These are phyloP conservation scores for Botryotinia narcissicola DNA, from an alignment of 2,329 filamentous ascomycete genomes.

Conservation along the genomic window DNA sequence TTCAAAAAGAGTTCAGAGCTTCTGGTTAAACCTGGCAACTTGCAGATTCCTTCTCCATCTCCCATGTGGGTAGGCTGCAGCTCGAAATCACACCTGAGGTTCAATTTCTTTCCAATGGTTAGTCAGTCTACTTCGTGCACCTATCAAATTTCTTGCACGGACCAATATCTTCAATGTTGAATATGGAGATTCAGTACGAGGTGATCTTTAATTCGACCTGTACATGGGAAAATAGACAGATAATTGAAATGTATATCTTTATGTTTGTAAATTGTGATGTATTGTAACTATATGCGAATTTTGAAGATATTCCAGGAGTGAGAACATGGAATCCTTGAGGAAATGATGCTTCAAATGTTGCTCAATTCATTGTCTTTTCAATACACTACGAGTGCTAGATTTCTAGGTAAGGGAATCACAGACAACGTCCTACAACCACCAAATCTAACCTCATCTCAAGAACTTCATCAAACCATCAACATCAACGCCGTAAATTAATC, in stretches of 20 bases:
- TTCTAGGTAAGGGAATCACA: constrained; percentile 20
- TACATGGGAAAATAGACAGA: constrained; percentile 5
- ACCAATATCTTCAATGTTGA: constrained; percentile 11
- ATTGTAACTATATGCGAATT: not conserved
- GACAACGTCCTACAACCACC: constrained; percentile 22
- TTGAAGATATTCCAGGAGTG: not conserved
- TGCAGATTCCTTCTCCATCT: constrained; percentile 12
- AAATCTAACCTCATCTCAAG: constrained; percentile 16
- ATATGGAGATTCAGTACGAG: constrained; percentile 18
- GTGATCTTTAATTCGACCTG: constrained; percentile 6
- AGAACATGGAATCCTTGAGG: not conserved
- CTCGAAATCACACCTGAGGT: constrained; percentile 7
- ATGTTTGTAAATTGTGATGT: constrained; percentile 11
- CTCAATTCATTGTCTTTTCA: constrained; percentile 16
- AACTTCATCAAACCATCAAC: constrained; percentile 21
- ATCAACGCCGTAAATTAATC: constrained; percentile 19
- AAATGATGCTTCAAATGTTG: not conserved
- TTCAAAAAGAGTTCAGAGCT: constrained; percentile 17
- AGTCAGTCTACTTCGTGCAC: not conserved
- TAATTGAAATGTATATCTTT: constrained; percentile 8
- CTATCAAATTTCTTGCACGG: constrained; percentile 10
- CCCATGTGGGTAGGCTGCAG: constrained; percentile 15
- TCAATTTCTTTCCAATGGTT: constrained; percentile 1
- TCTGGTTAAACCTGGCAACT: constrained; percentile 13
- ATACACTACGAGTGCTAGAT: constrained; percentile 19